Conservation (phyloP, 192 early-diverging fungal species). For the Neocallimastix lanati region DNA sequence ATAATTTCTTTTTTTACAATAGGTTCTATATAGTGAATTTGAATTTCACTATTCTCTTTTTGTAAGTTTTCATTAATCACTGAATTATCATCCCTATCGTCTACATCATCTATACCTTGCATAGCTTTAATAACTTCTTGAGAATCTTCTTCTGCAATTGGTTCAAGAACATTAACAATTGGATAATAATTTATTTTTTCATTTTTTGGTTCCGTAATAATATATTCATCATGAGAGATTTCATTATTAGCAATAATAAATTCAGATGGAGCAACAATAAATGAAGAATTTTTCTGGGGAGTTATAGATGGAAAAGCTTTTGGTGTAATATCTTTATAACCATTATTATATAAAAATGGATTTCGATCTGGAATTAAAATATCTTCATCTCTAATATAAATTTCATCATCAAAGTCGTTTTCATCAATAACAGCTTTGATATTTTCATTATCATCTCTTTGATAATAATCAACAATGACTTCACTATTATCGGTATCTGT, state of each 20-base stretch:
- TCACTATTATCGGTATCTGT: neutral
- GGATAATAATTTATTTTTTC: neutral
- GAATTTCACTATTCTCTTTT: too few relatives aligned
- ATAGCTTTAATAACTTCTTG: neutral
- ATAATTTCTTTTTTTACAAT: too few relatives aligned
- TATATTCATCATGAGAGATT: too few relatives aligned
- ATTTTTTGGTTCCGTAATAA: neutral
- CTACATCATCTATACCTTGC: neutral
- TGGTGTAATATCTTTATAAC: neutral
- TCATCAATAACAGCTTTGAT: neutral
- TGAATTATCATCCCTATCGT: neutral
- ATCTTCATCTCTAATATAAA: neutral
- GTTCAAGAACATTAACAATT: neutral
- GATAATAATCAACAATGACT: neutral
- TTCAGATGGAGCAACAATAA: neutral
- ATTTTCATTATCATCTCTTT: neutral
- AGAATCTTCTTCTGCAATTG: neutral
- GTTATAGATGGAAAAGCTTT: neutral
- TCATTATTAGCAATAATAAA: too few relatives aligned
- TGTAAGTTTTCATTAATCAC: neutral
- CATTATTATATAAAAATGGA: neutral
- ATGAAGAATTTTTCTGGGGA: neutral
- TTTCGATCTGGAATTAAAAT: neutral
- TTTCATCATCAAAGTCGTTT: neutral
- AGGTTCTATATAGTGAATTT: neutral